These are phyloP conservation scores for Candida parachauliodes DNA, from an alignment of 805 yeast species.

Conservation along the genomic window DNA sequence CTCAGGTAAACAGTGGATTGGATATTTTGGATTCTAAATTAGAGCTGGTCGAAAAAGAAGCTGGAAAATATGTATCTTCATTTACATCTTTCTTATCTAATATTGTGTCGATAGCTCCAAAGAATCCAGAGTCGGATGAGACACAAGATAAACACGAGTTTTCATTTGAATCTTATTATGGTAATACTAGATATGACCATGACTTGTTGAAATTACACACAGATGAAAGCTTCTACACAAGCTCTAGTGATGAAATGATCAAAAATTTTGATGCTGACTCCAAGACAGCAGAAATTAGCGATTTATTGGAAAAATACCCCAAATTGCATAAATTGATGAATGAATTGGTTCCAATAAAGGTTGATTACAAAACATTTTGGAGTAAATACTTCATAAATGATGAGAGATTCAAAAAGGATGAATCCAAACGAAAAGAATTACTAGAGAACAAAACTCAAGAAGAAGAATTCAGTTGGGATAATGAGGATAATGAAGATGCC, in stretches of 20 bases:
- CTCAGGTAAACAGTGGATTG: constrained; percentile 51
- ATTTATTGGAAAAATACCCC: constrained; percentile 45
- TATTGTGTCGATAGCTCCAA: constrained; percentile 26
- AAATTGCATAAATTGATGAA: constrained; percentile 52
- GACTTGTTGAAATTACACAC: constrained; percentile 41
- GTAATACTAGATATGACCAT: constrained; percentile 35
- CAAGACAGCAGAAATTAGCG: constrained; percentile 49
- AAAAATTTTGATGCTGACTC: constrained; percentile 41
- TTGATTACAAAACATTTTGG: constrained; percentile 71
- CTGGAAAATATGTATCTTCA: constrained; percentile 55
- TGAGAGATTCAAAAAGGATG: constrained; percentile 54
- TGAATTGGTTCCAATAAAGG: constrained; percentile 60
- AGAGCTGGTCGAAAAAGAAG: constrained; percentile 68
- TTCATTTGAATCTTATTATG: constrained; percentile 23
- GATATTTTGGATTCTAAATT: constrained; percentile 69
- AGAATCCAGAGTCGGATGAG: constrained; percentile 12
- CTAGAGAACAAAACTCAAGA: constrained; percentile 40
- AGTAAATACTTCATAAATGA: constrained; percentile 57
- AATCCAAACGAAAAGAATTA: constrained; percentile 61
- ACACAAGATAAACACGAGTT: constrained; percentile 19
- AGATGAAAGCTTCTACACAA: constrained; percentile 13
- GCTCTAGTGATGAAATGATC: constrained; percentile 10
- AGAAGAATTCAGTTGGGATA: constrained; percentile 52
- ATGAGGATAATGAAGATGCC: constrained; percentile 37
- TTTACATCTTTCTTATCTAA: constrained; percentile 53